A percentile compares a stretch with the other conserved stretches of the same genome.
Evolutionary conservation across 768 basidiomycete species (phyloP).

Genomic region (Leccinum boreale): DNA sequence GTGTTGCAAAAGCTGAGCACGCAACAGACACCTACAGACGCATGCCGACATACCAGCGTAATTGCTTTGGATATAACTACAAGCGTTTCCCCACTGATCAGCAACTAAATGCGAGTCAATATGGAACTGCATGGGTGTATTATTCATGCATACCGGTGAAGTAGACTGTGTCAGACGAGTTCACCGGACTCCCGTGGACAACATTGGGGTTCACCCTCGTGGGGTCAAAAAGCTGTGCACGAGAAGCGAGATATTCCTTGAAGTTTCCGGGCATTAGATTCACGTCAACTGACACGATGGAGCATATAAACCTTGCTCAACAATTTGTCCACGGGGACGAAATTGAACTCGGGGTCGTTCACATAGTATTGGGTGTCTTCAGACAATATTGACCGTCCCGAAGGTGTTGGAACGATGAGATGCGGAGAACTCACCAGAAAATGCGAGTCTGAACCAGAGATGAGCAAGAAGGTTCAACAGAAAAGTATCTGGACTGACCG

Average conservation of each 20-base stretch:
- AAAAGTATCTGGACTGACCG: conserved; percentile 43
- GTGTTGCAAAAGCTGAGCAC: conserved; percentile 5
- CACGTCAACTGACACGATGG: neutral
- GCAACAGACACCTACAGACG: neutral
- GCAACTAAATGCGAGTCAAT: conserved; percentile 46
- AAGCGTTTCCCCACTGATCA: conserved; percentile 87
- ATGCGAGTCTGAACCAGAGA: conserved; percentile 48
- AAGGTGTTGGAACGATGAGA: neutral
- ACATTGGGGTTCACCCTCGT: conserved; percentile 60
- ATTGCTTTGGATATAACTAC: conserved; percentile 87
- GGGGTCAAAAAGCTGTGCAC: conserved; percentile 80
- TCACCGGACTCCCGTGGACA: conserved; percentile 73
- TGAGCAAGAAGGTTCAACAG: neutral
- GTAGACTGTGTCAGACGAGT: conserved; percentile 92
- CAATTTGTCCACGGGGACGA: conserved; percentile 77
- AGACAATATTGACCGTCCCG: neutral
- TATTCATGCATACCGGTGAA: conserved; percentile 64
- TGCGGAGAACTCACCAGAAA: conserved; percentile 56
- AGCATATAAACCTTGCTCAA: conserved; percentile 65
- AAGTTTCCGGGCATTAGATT: neutral
- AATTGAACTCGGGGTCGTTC: conserved; percentile 79
- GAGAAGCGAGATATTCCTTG: conserved; percentile 77
- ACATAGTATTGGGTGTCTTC: conserved; percentile 86
- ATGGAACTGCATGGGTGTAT: neutral
- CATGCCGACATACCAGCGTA: conserved; percentile 57